phyloP scores from a whole-genome alignment of 495 filamentous ascomycete species.

The Penicillium bialowiezense region DNA sequence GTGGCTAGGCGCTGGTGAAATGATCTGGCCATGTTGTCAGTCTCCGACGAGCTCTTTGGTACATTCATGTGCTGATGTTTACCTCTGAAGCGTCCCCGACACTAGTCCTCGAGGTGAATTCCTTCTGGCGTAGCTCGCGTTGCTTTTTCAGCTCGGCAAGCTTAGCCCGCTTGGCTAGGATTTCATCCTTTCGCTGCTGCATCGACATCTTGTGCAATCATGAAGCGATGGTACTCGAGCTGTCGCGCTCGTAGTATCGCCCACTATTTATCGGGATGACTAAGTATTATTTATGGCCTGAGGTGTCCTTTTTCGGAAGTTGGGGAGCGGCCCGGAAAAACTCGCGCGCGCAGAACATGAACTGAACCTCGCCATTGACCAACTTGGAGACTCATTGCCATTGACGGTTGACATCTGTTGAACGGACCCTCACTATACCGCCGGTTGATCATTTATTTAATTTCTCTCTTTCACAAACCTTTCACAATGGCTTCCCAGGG shows the following conservation, averaged over 20 bases:
- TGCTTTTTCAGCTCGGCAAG: constrained; percentile 94
- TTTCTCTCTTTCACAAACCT: constrained; percentile 24
- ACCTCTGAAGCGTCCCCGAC: constrained; percentile 58
- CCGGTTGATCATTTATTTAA: constrained; percentile 16
- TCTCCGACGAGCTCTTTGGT: constrained; percentile 14
- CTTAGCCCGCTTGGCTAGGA: constrained; percentile 88
- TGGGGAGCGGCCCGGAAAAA: constrained; percentile 48
- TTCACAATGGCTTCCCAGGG: constrained; percentile 47
- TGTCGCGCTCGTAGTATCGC: constrained; percentile 11
- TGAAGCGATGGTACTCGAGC: constrained; percentile 8
- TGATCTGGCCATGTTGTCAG: constrained; percentile 47
- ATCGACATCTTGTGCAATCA: constrained; percentile 46
- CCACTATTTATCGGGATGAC: constrained; percentile 42
- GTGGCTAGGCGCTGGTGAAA: constrained; percentile 65
- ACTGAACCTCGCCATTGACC: constrained; percentile 39
- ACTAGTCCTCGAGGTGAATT: constrained; percentile 64
- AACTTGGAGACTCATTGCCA: constrained; percentile 37
- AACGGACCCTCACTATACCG: constrained; percentile 35
- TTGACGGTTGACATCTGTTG: constrained; percentile 41
- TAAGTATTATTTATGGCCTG: constrained; percentile 28
- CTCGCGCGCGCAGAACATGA: constrained; percentile 44
- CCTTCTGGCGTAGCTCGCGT: constrained; percentile 73
- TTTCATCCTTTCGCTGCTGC: constrained; percentile 89
- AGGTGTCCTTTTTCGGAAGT: neutral
- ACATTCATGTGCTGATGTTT: constrained; percentile 13